Conservation (phyloP, 169 alveolate genomes). For the Eimeria zaria region DNA sequence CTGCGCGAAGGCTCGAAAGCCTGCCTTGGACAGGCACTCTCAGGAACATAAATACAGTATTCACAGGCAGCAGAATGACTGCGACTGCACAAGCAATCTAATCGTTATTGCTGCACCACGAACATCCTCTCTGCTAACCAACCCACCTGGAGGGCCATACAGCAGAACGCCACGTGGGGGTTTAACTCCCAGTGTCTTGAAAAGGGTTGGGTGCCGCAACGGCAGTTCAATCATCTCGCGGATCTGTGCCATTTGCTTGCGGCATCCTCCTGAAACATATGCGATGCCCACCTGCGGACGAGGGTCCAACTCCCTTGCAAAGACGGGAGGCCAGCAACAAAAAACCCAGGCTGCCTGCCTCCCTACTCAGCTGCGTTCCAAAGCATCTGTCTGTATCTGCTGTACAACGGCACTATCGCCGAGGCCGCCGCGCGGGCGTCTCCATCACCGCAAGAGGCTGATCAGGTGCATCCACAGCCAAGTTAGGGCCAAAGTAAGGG, state of each 20-base stretch:
- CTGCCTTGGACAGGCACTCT: background rate
- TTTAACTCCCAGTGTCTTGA: conserved; percentile 99
- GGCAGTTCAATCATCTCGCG: conserved; percentile 99
- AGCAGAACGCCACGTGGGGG: conserved; percentile 99
- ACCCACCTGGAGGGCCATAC: conserved; percentile 99
- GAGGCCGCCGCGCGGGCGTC: background rate
- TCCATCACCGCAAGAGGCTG: background rate
- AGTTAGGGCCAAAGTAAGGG: background rate
- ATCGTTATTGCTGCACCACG: background rate
- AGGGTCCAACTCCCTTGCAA: background rate
- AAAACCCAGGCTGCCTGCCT: conserved; percentile 99
- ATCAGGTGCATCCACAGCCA: background rate
- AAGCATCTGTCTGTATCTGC: background rate
- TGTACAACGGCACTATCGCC: background rate
- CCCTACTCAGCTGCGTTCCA: conserved; percentile 99
- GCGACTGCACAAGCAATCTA: background rate
- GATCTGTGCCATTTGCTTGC: conserved; percentile 99
- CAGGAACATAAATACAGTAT: background rate
- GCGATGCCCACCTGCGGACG: background rate
- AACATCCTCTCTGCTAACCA: background rate
- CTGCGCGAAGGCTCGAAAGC: background rate
- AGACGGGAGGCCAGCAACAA: conserved; percentile 94
- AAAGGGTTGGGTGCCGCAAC: conserved; percentile 99
- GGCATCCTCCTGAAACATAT: conserved; percentile 96
- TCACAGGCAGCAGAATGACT: too few relatives aligned